Conservation (phyloP, 495 filamentous ascomycete species). For the Xeromyces bisporus region DNA sequence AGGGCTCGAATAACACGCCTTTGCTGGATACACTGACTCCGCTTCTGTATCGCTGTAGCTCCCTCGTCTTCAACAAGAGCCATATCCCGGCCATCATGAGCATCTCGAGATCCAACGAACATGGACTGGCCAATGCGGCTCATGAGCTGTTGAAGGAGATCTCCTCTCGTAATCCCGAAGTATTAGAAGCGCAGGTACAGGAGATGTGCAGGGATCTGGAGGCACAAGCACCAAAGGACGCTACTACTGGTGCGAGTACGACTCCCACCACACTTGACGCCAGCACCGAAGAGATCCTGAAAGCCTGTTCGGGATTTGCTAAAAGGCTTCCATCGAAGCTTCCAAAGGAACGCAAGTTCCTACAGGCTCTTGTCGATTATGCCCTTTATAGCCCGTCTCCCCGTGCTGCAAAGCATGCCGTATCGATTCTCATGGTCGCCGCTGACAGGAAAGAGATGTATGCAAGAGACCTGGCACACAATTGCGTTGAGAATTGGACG, state of each 20-base stretch:
- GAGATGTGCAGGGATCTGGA: constrained; percentile 78
- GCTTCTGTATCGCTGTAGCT: constrained; percentile 68
- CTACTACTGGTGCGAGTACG: constrained; percentile 40
- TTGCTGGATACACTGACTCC: constrained; percentile 65
- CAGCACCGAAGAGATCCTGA: constrained; percentile 68
- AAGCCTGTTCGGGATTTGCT: constrained; percentile 81
- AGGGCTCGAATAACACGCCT: constrained; percentile 39
- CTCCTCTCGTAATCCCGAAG: constrained; percentile 67
- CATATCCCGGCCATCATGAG: constrained; percentile 83
- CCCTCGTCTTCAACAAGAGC: constrained; percentile 81
- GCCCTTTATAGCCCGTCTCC: constrained; percentile 67
- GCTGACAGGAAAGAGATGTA: constrained; percentile 73
- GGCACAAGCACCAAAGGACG: constrained; percentile 54
- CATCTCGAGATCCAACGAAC: constrained; percentile 63
- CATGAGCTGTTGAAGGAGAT: constrained; percentile 90
- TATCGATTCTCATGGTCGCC: constrained; percentile 71
- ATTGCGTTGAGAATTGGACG: constrained; percentile 55
- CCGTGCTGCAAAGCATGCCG: constrained; percentile 78
- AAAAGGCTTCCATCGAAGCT: constrained; percentile 70
- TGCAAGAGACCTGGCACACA: constrained; percentile 63
- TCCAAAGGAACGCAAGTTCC: constrained; percentile 69
- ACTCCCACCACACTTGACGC: too few species aligned
- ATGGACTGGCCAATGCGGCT: constrained; percentile 56
- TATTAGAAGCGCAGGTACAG: constrained; percentile 81
- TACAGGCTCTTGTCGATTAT: constrained; percentile 61